Evolutionary conservation across 108 stramenopile genomes (phyloP).

Genomic region (Nitzschia palea): DNA sequence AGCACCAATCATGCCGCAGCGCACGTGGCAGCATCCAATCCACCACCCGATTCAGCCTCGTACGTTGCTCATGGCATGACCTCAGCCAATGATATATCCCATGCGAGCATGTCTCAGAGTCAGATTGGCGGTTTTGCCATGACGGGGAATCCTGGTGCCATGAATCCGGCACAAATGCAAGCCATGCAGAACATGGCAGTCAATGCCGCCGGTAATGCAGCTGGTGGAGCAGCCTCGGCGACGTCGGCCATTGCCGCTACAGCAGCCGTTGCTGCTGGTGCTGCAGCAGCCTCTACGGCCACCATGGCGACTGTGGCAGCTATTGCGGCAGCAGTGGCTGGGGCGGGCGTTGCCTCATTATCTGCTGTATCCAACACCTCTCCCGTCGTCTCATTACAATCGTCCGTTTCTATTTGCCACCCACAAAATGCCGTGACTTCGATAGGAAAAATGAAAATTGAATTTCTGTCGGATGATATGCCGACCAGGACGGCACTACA

Average conservation of each 20-base stretch:
- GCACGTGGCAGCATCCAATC: too few species aligned
- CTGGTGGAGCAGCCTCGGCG: neutral
- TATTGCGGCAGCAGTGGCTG: neutral
- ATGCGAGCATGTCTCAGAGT: slow-evolving; percentile 6
- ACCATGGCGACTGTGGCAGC: slow-evolving; percentile 15
- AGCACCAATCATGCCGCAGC: too few species aligned
- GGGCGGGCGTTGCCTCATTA: neutral
- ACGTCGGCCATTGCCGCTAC: slow-evolving; percentile 1
- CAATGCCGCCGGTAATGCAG: slow-evolving; percentile 8
- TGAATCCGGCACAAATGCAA: too few species aligned
- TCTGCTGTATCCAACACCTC: neutral
- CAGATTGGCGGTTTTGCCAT: neutral
- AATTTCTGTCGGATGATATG: slow-evolving; percentile 2
- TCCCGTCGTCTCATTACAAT: neutral
- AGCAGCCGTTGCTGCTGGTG: neutral
- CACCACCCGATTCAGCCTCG: too few species aligned
- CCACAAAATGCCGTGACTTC: neutral
- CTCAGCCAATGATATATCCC: neutral
- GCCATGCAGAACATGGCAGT: slow-evolving; percentile 14
- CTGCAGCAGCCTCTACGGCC: slow-evolving; percentile 3
- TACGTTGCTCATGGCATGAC: neutral
- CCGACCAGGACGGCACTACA: neutral
- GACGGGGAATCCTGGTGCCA: neutral
- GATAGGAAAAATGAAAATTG: neutral
- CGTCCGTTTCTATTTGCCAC: neutral